Conservation (phyloP, 176 grass and related monocot species). For the Carex myosuroides region DNA sequence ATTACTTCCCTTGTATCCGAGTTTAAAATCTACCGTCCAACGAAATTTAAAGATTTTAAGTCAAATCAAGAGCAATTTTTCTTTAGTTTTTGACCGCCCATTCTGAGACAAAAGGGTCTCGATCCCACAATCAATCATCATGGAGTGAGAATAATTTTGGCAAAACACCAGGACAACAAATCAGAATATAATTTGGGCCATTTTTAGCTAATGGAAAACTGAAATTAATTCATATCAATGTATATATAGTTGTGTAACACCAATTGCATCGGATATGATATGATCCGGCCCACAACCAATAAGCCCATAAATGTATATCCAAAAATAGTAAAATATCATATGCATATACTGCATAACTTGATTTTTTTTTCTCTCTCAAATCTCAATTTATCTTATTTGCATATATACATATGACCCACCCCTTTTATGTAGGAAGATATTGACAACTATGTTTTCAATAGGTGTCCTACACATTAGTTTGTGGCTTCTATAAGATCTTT, state of each 20-base stretch:
- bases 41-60: too few species aligned
- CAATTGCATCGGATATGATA: background rate
- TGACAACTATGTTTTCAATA: conserved; percentile 5
- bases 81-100: background rate
- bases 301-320: background rate
- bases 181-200: background rate
- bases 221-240: background rate
- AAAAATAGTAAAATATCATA: too few species aligned
- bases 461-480: background rate
- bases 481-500: background rate
- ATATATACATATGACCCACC: too few species aligned
- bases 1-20: too few species aligned
- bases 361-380: background rate
- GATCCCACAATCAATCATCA: background rate
- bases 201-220: background rate
- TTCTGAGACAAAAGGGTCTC: too few species aligned
- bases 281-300: background rate
- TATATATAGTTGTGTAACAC: background rate
- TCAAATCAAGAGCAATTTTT: background rate
- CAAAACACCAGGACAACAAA: background rate
- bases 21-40: too few species aligned
- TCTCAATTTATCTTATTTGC: background rate
- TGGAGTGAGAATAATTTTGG: background rate
- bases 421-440: background rate
- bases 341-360: background rate